Conservation (phyloP, 2,329 filamentous ascomycete species). For the Diaporthe citri region DNA sequence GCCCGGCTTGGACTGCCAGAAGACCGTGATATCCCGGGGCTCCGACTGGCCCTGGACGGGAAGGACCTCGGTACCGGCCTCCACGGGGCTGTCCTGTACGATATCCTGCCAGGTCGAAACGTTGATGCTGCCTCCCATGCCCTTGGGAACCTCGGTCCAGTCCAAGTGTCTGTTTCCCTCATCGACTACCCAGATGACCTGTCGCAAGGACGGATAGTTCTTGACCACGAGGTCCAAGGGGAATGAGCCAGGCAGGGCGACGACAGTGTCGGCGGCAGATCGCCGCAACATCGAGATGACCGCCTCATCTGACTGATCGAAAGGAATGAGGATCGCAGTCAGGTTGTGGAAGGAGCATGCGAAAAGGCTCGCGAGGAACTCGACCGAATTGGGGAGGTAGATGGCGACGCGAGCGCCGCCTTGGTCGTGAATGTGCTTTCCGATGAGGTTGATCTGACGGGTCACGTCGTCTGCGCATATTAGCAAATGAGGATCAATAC, state of each 20-base stretch:
- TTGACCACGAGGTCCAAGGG: slow-evolving; percentile 81
- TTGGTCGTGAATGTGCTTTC: slow-evolving; percentile 79
- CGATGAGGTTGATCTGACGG: slow-evolving; percentile 88
- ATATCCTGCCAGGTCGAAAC: slow-evolving; percentile 96
- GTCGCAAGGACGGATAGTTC: slow-evolving; percentile 77
- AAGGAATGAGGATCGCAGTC: slow-evolving; percentile 87
- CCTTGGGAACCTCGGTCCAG: slow-evolving; percentile 89
- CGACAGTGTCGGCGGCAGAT: slow-evolving; percentile 82
- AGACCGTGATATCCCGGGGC: slow-evolving; percentile 71
- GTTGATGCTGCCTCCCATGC: slow-evolving; percentile 79
- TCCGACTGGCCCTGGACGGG: slow-evolving; percentile 66
- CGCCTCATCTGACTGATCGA: slow-evolving; percentile 77
- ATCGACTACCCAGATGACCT: slow-evolving; percentile 93
- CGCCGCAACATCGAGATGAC: slow-evolving; percentile 79
- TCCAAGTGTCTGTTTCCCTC: slow-evolving; percentile 92
- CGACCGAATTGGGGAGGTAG: slow-evolving; percentile 93
- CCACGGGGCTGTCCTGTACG: slow-evolving; percentile 75
- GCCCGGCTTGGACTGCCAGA: slow-evolving; percentile 71
- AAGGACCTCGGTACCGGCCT: slow-evolving; percentile 74
- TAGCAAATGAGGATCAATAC: slow-evolving; percentile 25
- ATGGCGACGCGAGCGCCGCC: slow-evolving; percentile 84
- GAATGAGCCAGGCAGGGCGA: slow-evolving; percentile 88
- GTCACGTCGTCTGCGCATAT: slow-evolving; percentile 74
- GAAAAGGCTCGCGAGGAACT: slow-evolving; percentile 85
- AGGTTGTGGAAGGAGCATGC: slow-evolving; percentile 92